A percentile compares a stretch with the other conserved stretches of the same genome.
phyloP scores from a whole-genome alignment of 2,329 filamentous ascomycete species.

The Monosporascus sp. region DNA sequence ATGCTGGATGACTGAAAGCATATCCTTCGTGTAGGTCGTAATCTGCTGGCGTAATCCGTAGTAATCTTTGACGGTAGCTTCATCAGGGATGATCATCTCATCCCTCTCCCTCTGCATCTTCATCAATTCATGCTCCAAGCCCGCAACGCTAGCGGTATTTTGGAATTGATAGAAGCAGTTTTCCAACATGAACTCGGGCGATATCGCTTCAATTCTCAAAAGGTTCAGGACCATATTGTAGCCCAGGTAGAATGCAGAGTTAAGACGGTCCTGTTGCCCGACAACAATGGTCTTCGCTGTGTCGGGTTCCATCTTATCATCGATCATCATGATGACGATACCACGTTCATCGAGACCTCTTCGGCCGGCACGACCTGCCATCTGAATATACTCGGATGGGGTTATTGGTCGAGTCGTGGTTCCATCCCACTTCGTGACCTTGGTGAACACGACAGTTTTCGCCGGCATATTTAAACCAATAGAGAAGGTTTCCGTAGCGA shows the following conservation, averaged over 20 bases:
- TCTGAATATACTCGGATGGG: constrained; percentile 95
- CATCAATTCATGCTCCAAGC: constrained; percentile 76
- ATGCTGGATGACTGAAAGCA: constrained; percentile 87
- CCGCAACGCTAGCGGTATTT: constrained; percentile 80
- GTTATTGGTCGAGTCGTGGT: constrained; percentile 75
- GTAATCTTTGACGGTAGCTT: constrained; percentile 87
- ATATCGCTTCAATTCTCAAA: constrained; percentile 97
- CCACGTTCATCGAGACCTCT: constrained; percentile 95
- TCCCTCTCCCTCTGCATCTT: constrained; percentile 71
- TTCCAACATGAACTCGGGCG: constrained; percentile 98
- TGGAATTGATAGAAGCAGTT: constrained; percentile 98
- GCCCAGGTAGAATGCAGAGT: constrained; percentile 94
- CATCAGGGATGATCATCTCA: constrained; percentile 73
- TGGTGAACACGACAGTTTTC: constrained; percentile 98
- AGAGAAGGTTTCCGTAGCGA: constrained; percentile 97
- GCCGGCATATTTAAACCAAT: constrained; percentile 99
- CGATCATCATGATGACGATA: constrained; percentile 99
- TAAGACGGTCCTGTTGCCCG: constrained; percentile 92
- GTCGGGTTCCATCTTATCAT: constrained; percentile 90
- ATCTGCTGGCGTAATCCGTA: constrained; percentile 85
- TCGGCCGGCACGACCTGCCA: constrained; percentile 95
- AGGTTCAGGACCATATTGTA: constrained; percentile 99
- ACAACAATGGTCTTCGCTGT: constrained; percentile 94
- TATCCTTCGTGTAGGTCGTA: constrained; percentile 77
- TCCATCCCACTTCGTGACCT: constrained; percentile 92